Conservation (phyloP, 495 filamentous ascomycete genomes). For the Penicillium maclennaniae region DNA sequence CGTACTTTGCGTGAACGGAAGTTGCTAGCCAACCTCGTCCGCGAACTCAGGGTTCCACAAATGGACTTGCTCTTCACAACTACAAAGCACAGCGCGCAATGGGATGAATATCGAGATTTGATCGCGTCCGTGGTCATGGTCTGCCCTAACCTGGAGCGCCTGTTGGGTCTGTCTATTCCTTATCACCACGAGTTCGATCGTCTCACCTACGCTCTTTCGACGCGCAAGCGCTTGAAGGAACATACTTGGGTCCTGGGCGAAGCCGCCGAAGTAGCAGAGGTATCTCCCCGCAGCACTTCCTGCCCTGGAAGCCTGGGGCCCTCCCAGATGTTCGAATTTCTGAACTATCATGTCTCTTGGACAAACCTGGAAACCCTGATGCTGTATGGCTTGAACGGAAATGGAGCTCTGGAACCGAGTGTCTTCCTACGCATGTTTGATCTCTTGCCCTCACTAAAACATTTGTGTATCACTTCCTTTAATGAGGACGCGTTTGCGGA, state of each 20-base stretch:
- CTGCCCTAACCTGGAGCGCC: slow-evolving; percentile 76
- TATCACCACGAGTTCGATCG: slow-evolving; percentile 73
- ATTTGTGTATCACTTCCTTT: slow-evolving; percentile 73
- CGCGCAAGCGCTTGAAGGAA: slow-evolving; percentile 67
- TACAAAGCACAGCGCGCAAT: slow-evolving; percentile 41
- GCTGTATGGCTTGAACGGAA: slow-evolving; percentile 58
- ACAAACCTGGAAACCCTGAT: slow-evolving; percentile 66
- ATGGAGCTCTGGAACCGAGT: slow-evolving; percentile 60
- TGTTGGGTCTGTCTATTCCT: slow-evolving; percentile 65
- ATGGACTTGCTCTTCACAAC: slow-evolving; percentile 48
- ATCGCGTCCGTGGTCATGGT: slow-evolving; percentile 80
- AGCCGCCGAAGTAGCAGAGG: slow-evolving; percentile 41
- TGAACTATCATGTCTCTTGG: slow-evolving; percentile 70
- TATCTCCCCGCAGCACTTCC: slow-evolving; percentile 41
- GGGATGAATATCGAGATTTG: slow-evolving; percentile 63
- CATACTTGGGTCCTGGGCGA: slow-evolving; percentile 72
- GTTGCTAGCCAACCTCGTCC: slow-evolving; percentile 67
- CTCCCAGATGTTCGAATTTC: slow-evolving; percentile 62
- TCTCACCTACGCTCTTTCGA: slow-evolving; percentile 74
- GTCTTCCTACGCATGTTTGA: slow-evolving; percentile 66
- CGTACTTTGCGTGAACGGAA: slow-evolving; percentile 70
- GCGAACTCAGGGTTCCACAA: slow-evolving; percentile 69
- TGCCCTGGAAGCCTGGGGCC: slow-evolving; percentile 54
- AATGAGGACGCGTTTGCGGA: slow-evolving; percentile 71
- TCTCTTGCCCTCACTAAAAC: slow-evolving; percentile 62